phyloP scores from a whole-genome alignment of 2,329 filamentous ascomycete species.

The Graphium sp. region DNA sequence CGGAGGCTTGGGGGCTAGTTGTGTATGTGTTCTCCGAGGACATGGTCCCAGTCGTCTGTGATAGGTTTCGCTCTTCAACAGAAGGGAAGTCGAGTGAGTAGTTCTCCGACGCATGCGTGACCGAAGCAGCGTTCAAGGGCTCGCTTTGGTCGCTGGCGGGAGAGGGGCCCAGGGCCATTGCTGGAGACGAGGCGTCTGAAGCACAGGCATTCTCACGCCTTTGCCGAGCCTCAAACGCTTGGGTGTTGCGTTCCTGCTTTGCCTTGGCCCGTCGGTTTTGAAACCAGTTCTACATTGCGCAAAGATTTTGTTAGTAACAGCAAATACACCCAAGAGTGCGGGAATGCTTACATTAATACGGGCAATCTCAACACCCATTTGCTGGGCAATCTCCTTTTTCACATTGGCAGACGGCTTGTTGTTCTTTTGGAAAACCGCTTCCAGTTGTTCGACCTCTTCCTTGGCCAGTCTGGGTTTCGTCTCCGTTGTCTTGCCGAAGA shows the following conservation, averaged over 20 bases:
- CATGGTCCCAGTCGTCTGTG: no score
- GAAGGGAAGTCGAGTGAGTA: no score
- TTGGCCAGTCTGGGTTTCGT: conserved; percentile 38
- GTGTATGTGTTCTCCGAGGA: no score
- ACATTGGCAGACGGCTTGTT: conserved; percentile 45
- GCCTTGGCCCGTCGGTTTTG: conserved; percentile 49
- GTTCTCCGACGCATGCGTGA: no score
- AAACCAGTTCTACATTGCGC: conserved; percentile 42
- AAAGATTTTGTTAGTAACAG: neutral
- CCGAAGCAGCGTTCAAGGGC: no score
- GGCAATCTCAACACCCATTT: conserved; percentile 44
- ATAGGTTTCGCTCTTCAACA: no score
- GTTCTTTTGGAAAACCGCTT: conserved; percentile 45
- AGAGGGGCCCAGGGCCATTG: no score
- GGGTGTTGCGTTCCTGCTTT: conserved; percentile 44
- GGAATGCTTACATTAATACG: conserved; percentile 38
- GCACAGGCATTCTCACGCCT: neutral
- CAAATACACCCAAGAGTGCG: neutral
- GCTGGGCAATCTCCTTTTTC: conserved; percentile 43
- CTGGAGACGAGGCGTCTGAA: no score
- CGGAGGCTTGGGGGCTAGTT: no score
- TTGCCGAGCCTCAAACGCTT: conserved; percentile 17
- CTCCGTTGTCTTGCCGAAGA: conserved; percentile 19
- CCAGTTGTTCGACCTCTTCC: conserved; percentile 40
- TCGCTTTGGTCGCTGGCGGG: no score